Evolutionary conservation across 345 rosid species (phyloP), one percentile per base, ranked within the genome.

Genomic region (Mercurialis annua): DNA sequence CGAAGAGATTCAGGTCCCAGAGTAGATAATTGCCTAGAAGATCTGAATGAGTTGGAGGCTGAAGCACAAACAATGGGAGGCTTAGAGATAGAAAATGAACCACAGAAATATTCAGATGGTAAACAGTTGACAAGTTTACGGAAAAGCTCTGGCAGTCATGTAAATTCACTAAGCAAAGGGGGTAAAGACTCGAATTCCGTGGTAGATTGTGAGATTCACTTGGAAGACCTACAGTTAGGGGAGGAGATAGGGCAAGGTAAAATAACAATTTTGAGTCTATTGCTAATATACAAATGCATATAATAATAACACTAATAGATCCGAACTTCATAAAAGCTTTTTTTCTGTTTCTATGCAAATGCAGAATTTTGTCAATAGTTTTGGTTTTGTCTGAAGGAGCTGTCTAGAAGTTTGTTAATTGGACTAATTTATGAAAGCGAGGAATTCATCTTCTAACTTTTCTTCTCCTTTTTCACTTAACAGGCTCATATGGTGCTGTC

Each of bases 231-330:
- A 29, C 76, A 72, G 55, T 69, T 93, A 38, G 83, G 92, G 48
- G 90, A 86, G 75, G 87, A 87, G 80, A 75, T 90, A 59, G 98
- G 97, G 16, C 85, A 87, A 86, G 98, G 97, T 90, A 81, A 73
- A 47, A 27, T 33, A 44, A 46, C 53, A 43, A 14, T 42, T 61
- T 6, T n/a, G 24, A 46, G 18, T 44, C 53, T 62, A 17, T 10
- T 29, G 24, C 21, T 9, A 62, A 29, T 34, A 18, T 46, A 21
- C 50, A 47, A 29, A 36, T 58, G 14, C 24, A 58, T 49, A n/a
- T 15, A 46, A n/a, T n/a, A 46, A 46, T 46, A 12, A 46, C 49
- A 12, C 2, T 46, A 46, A 46, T n/a, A 46, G n/a, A 46, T 14
- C 49, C 18, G 54, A 4, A 14, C 23, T 50, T 2, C 8, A n/a